phyloP scores from a whole-genome alignment of 2,329 filamentous ascomycete species.

The Mycocentrospora acerina region DNA sequence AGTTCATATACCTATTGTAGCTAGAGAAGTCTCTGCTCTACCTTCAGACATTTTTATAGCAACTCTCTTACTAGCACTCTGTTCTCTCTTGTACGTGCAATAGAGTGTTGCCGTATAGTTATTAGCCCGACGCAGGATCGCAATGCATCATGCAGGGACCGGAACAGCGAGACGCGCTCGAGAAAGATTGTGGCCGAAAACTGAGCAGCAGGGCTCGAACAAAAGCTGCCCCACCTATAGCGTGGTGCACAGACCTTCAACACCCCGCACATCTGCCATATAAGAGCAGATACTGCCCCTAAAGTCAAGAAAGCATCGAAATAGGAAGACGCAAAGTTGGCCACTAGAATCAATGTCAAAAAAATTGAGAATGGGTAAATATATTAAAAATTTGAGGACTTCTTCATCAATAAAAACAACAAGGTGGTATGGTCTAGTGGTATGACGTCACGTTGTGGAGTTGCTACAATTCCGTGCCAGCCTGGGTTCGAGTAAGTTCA shows the following conservation, averaged over 20 bases:
- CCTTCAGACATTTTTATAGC: not conserved
- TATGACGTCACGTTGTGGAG: constrained; percentile 45
- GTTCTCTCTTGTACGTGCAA: no score
- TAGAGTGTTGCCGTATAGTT: no score
- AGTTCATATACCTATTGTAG: constrained; percentile 5
- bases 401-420: constrained; percentile 17
- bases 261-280: constrained; percentile 7
- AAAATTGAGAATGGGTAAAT: constrained; percentile 5
- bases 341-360: not conserved
- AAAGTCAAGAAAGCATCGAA: not conserved
- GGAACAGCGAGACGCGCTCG: no score
- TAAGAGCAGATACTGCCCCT: not conserved
- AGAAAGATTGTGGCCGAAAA: no score
- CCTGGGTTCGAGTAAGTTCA: constrained; percentile 40
- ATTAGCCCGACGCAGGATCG: no score
- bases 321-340: not conserved
- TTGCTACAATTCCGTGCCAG: constrained; percentile 39
- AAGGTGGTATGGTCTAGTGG: constrained; percentile 42
- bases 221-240: constrained; percentile 11
- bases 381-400: not conserved
- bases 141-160: no score
- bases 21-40: constrained; percentile 4
- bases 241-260: constrained; percentile 17
- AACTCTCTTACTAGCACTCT: no score
- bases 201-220: constrained; percentile 4